phyloP scores from a whole-genome alignment of 1,284 basidiomycete genomes.

The Apiotrichum akiyoshidainum region DNA sequence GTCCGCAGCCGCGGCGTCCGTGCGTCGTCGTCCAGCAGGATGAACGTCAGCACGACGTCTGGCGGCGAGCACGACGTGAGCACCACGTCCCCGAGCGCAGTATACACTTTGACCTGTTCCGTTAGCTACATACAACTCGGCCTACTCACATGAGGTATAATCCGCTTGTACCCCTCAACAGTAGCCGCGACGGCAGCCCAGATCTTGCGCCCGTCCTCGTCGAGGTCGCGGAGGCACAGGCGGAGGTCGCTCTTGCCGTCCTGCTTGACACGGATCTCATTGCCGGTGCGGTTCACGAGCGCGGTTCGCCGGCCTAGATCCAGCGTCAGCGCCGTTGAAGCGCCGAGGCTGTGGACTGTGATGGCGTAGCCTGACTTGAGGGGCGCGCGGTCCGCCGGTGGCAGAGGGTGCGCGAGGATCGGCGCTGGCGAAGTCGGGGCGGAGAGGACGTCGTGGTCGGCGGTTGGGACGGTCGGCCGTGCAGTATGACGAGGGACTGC shows the following conservation, averaged over 20 bases:
- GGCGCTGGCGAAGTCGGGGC: neutral
- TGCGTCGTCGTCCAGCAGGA: neutral
- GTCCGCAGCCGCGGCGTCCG: no score
- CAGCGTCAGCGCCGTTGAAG: conserved; percentile 11
- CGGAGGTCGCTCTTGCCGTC: neutral
- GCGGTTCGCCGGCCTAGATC: neutral
- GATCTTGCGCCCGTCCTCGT: conserved; percentile 14
- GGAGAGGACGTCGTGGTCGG: neutral
- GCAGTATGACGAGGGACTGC: no score
- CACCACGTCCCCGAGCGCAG: conserved; percentile 30
- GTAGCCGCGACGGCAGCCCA: conserved; percentile 27
- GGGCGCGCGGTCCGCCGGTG: conserved; percentile 20
- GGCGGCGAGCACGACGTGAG: conserved; percentile 41
- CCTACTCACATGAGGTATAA: conserved; percentile 30
- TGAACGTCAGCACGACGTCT: conserved; percentile 34
- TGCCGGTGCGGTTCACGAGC: neutral
- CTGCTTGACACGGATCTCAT: neutral
- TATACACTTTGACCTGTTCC: conserved; percentile 35
- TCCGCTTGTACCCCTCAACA: conserved; percentile 32
- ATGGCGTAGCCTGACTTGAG: conserved; percentile 20
- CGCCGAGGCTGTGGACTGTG: conserved; percentile 8
- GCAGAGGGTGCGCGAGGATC: conserved; percentile 26
- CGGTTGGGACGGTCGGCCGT: no score
- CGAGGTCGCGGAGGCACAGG: neutral
- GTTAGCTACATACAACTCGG: neutral